A percentile compares a stretch with the other conserved stretches of the same genome.
Evolutionary conservation across 306 rosid genomes (phyloP).

Genomic region (Senna tora): DNA sequence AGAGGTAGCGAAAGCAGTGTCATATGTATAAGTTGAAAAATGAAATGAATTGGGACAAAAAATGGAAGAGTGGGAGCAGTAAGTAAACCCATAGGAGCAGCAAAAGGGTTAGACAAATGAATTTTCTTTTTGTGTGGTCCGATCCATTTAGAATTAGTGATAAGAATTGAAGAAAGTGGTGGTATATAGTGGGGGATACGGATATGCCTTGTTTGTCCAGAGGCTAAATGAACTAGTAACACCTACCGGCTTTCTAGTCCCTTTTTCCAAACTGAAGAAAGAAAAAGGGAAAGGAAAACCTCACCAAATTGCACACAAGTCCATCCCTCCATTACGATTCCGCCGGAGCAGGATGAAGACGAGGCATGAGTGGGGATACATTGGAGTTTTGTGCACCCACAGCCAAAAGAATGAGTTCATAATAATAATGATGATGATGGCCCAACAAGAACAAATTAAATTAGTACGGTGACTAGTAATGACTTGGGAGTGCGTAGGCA

Average conservation of each 20-base stretch:
- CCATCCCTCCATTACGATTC: not conserved
- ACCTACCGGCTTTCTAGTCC: constrained; percentile 1
- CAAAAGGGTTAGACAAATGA: not conserved
- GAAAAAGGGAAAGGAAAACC: constrained; percentile 2
- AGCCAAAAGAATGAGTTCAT: constrained; percentile 15
- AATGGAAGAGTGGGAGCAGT: not conserved
- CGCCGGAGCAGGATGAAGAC: not conserved
- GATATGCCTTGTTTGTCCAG: not conserved
- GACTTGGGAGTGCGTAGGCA: not conserved
- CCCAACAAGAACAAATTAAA: too few species aligned
- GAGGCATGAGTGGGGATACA: not conserved
- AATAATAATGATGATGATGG: not conserved
- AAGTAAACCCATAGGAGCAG: constrained; percentile 11
- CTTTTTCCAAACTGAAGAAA: constrained; percentile 1
- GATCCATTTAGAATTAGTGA: constrained; percentile 4
- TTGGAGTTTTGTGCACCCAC: constrained; percentile 19
- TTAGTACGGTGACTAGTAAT: not conserved
- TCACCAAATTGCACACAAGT: not conserved
- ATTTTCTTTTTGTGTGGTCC: constrained; percentile 36
- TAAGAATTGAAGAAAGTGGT: constrained; percentile 10
- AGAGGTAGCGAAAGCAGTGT: too few species aligned
- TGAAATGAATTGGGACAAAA: constrained; percentile 24
- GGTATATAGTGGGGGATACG: not conserved
- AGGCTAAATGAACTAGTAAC: not conserved
- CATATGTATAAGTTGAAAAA: constrained; percentile 12